Evolutionary conservation across 78 protist species (phyloP), one percentile per base, ranked within the genome.

Genomic region (Pelomyxa schiedti): DNA sequence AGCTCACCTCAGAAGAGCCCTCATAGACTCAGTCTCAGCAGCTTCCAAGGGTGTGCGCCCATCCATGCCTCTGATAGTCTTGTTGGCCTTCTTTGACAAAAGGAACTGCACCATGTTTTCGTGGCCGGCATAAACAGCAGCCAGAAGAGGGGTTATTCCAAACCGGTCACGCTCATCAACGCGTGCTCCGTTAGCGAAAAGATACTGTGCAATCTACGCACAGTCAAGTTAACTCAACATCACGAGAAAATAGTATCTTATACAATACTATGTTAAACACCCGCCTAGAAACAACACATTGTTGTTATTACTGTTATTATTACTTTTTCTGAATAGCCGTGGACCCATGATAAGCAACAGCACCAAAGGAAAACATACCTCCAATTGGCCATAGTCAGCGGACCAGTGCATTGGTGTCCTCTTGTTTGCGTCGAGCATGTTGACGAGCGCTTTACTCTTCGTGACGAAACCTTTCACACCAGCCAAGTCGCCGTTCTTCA

Each of bases 131-230:
- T 79, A 79, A n/a, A 71, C 77, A 5, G 84, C 76, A 39, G 77
- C 77, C 30, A 79, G 68, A 5, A 79, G 32, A 69, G 84, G 84
- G 29, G 84, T 79, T 32, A 79, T 79, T 16, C 84, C 84, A 79
- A 75, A 79, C 22, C 52, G 43, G 40, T 79, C 84, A 65, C 37
- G 37, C 35, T 65, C 35, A 65, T 65, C 7, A 6, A 38, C 7
- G 68, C 7, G 7, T 7, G 7, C 37, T 5, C 35, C 3, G 6
- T 65, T 65, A 65, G 37, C 5, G 37, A 38, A 3, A 3, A 65
- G 37, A 65, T 65, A 7, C 35, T 3, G 37, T 5, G 5, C 7
- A 37, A 5, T 37, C 35, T 65, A 39, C 7, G 35, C 7, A 37
- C 68, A 65, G 37, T 65, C 37, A 16, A 0, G 6, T 28, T 8